Base-by-base conservation (phyloP, 1,139 yeast species). In the Blastobotrys niveus region DNA sequence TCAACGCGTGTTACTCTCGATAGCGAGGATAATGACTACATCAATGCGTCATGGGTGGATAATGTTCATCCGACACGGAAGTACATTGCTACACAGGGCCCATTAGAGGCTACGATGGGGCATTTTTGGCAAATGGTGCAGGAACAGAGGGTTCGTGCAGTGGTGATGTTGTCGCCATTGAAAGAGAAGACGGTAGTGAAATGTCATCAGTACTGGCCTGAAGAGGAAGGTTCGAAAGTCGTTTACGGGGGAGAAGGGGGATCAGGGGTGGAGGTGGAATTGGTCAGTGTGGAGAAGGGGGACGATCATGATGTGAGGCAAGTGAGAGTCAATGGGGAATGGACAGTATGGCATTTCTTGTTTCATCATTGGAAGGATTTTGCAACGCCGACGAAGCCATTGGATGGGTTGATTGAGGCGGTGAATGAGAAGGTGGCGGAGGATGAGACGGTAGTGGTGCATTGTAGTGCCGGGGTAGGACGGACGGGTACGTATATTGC, bases 111-210 rank as follows among this genome's bases (percentile, higher is more conserved):
- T 10, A 88, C 96, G 0, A 67, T 71, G 44, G 72, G 67, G 31
- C 89, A 84, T 57, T 87, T 86, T 60, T 89, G 96, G 98, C 80
- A 81, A 46, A 87, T 87, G 95, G 78, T 84, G 32, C 76, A 71
- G 67, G 61, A 22, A 66, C 67, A 60, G 12, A 59, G 63, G 9
- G 64, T 67, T 14, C 64, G 71, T 14, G 76, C 82, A 1, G 70
- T 91, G 8, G 81, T 86, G 10, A 91, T 89, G 97, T 79, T 91
- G 38, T 89, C 98, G 0, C 93, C 95, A 0, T 63, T 88, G 14
- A 95, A 87, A 58, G 66, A 70, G 21, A 67, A 67, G 1, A 69
- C 73, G 2, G 64, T 71, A 40, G 76, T 71, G 43, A 88, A 89
- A 62, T 88, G 96, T 60, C 72, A 65, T 50, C 71, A 72, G 46